Evolutionary conservation across 345 rosid species (phyloP).

Genomic region (Brassica rapa): DNA sequence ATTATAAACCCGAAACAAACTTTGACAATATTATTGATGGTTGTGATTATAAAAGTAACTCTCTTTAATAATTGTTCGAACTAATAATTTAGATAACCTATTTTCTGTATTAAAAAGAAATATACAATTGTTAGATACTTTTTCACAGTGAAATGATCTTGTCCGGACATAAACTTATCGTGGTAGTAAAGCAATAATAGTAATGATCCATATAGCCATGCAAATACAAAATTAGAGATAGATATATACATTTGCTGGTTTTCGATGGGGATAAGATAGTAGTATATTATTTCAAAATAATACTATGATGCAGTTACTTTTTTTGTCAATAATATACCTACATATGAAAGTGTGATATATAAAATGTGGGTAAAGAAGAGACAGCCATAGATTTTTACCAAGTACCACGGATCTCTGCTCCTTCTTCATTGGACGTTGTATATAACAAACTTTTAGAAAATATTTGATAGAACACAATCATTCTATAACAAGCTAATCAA

Average conservation of each 20-base stretch:
- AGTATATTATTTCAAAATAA: neutral
- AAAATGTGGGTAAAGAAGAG: constrained; percentile 29
- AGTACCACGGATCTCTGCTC: constrained; percentile 30
- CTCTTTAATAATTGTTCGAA: neutral
- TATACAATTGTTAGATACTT: neutral
- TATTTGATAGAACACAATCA: constrained; percentile 6
- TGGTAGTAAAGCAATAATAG: neutral
- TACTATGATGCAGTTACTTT: neutral
- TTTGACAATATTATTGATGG: neutral
- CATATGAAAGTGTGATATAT: neutral
- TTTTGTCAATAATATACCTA: neutral
- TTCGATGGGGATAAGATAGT: neutral
- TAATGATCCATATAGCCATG: neutral
- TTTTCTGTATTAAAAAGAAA: neutral
- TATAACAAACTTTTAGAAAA: neutral
- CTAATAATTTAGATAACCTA: neutral
- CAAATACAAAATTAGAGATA: neutral
- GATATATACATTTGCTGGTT: neutral
- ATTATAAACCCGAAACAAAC: neutral
- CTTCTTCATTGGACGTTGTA: constrained; percentile 1
- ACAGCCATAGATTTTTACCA: constrained; percentile 17
- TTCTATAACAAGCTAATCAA: constrained; percentile 27
- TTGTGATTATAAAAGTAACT: neutral
- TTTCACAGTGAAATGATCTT: neutral
- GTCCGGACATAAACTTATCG: neutral